Evolutionary conservation across 805 yeast species (phyloP), one percentile per base, ranked within the genome.

Genomic region (Wickerhamomyces xylosicus): DNA sequence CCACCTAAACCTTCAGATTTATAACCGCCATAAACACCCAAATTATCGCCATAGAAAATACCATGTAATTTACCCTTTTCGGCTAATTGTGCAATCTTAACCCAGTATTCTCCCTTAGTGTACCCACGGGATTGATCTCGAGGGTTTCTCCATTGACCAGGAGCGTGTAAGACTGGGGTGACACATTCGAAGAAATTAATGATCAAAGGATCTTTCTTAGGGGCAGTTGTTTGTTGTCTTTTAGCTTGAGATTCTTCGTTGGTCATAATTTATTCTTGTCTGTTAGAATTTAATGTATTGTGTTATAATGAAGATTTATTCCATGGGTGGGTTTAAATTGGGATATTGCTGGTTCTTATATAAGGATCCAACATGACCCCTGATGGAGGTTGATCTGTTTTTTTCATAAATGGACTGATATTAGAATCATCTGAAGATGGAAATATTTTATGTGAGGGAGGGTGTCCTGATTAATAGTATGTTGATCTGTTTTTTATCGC

Each of bases 11-110:
- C 44, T 20, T 41, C 33, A 2, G 50, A 47, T 41, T 65, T 57
- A 44, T 62, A 64, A 16, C 62, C 66, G 41, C 66, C 69, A 39
- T 63, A 64, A 5, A 61, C 57, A 13, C 66, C 69, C 17, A 64
- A 46, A 11, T 62, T 61, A 47, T 65, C 70, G 35, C 69, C 70
- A 38, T 64, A 48, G 42, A 65, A 65, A 3, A 64, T 38, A 17
- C 58, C 61, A 41, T 63, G 64, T 42, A 65, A 48, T 47, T 64
- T 64, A 15, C 69, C 70, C 36, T 55, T 50, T 44, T 65, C 70
- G 31, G 66, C 56, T 22, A 61, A 37, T 38, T 64, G 57, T 6
- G 69, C 70, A 11, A 65, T 43, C 34, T 64, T 52, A 33, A 58
- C 55, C 70, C 70, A 65, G 49, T 64, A 59, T 37, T 62, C 65